Percentiles rank a stretch among this genome's conserved stretches.
These are phyloP conservation scores for Didymosphaeria variabile DNA, from an alignment of 2,329 filamentous ascomycete genomes.

Conservation along the genomic window DNA sequence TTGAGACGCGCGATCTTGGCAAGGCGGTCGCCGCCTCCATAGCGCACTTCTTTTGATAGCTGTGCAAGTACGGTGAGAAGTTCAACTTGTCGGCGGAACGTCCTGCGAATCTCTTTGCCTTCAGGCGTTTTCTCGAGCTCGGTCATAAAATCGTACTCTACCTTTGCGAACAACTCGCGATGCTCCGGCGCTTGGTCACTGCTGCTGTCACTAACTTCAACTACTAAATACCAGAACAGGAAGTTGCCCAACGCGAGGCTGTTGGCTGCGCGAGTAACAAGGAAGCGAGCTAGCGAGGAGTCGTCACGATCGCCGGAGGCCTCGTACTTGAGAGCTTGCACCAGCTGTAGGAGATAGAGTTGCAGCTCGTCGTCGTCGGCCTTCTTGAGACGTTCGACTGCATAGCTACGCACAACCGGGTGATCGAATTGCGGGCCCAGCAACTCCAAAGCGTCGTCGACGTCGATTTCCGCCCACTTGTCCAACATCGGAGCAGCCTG, in stretches of 20 bases:
- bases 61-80: constrained; percentile 86
- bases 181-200: constrained; percentile 77
- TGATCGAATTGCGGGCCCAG: constrained; percentile 94
- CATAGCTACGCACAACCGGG: constrained; percentile 86
- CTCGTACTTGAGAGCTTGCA: constrained; percentile 87
- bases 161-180: constrained; percentile 86
- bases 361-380: constrained; percentile 91
- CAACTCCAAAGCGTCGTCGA: constrained; percentile 94
- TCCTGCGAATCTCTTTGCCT: constrained; percentile 77
- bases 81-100: constrained; percentile 85
- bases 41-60: constrained; percentile 87
- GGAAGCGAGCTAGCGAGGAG: constrained; percentile 87
- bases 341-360: constrained; percentile 90
- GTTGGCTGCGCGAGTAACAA: constrained; percentile 85
- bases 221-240: constrained; percentile 98
- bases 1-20: constrained; percentile 87
- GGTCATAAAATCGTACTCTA: constrained; percentile 95
- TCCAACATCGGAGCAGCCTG: constrained; percentile 90
- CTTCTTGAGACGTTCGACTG: constrained; percentile 89
- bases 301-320: constrained; percentile 69
- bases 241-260: constrained; percentile 95
- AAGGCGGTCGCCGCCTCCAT: constrained; percentile 77
- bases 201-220: constrained; percentile 88
- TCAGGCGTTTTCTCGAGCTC: constrained; percentile 77
- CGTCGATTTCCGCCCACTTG: constrained; percentile 96